A percentile compares a stretch with the other conserved stretches of the same genome.
These are phyloP conservation scores for Lactifluus volemus DNA, from an alignment of 768 basidiomycete species.

Conservation along the genomic window DNA sequence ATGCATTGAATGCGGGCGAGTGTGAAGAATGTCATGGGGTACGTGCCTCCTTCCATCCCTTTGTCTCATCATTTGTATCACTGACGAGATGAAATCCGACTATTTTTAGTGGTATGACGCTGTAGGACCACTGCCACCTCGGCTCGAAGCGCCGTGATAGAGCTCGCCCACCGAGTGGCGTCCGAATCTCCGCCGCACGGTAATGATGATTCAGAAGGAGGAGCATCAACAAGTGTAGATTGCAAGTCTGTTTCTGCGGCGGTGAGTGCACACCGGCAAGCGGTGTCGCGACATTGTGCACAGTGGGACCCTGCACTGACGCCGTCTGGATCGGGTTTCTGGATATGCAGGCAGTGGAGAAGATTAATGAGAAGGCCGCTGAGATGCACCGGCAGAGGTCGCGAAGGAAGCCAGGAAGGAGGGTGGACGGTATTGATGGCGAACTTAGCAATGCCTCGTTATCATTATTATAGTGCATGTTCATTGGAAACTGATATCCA, in stretches of 20 bases:
- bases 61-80: background rate
- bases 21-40: slow-evolving; percentile 81
- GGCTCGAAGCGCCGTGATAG: slow-evolving; percentile 67
- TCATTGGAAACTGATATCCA: too few relatives aligned
- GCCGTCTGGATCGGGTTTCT: slow-evolving; percentile 90
- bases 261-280: slow-evolving; percentile 49
- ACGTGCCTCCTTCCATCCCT: slow-evolving; percentile 20
- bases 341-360: slow-evolving; percentile 66
- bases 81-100: background rate
- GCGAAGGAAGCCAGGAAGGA: slow-evolving; percentile 43
- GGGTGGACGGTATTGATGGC: slow-evolving; percentile 4
- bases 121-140: slow-evolving; percentile 59
- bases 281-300: slow-evolving; percentile 64
- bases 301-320: slow-evolving; percentile 64
- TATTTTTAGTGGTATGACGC: slow-evolving; percentile 69
- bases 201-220: slow-evolving; percentile 1
- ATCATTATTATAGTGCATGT: background rate
- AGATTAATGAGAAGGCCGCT: slow-evolving; percentile 66
- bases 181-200: background rate
- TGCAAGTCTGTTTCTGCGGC: slow-evolving; percentile 23
- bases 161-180: slow-evolving; percentile 28
- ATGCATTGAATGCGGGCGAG: slow-evolving; percentile 61
- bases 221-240: too few relatives aligned
- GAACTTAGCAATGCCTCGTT: background rate
- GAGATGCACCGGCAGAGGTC: slow-evolving; percentile 67